Conservation (phyloP, 1,284 basidiomycete genomes). For the Chalciporus sp. region DNA sequence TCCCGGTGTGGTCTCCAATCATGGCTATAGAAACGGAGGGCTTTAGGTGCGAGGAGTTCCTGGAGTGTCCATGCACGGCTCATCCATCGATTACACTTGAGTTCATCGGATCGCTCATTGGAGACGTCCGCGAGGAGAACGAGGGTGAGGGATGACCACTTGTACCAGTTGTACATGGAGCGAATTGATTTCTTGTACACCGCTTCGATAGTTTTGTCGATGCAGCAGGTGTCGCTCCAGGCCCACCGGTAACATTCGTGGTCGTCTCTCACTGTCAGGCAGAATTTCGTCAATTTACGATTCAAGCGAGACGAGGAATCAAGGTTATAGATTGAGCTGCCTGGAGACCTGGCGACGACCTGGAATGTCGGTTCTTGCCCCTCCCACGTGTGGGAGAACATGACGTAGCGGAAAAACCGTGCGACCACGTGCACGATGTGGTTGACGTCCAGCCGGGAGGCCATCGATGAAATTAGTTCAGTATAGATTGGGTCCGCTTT, state of each 20-base stretch:
- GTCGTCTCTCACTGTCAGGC: slow-evolving; percentile 4
- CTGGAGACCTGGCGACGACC: neutral
- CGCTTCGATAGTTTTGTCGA: slow-evolving; percentile 4
- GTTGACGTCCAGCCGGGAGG: neutral
- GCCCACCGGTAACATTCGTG: slow-evolving; percentile 6
- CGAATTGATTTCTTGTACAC: slow-evolving; percentile 9
- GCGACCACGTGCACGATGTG: slow-evolving; percentile 7
- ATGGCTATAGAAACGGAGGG: slow-evolving; percentile 14
- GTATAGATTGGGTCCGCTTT: neutral
- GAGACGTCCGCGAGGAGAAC: slow-evolving; percentile 13
- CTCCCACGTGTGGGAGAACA: slow-evolving; percentile 28
- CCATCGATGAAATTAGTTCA: slow-evolving; percentile 12
- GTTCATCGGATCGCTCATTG: neutral
- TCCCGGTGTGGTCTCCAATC: slow-evolving; percentile 7
- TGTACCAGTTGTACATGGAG: slow-evolving; percentile 26
- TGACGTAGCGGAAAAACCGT: slow-evolving; percentile 19
- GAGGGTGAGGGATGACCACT: slow-evolving; percentile 17
- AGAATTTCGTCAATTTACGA: slow-evolving; percentile 16
- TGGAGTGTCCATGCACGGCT: slow-evolving; percentile 21
- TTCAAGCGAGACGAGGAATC: neutral
- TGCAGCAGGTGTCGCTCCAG: slow-evolving; percentile 19
- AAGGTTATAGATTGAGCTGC: slow-evolving; percentile 4
- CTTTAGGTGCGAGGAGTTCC: slow-evolving; percentile 15
- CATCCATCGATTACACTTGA: slow-evolving; percentile 20
- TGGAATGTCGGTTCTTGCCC: slow-evolving; percentile 11